These are phyloP conservation scores for Auricularia heimuer DNA, from an alignment of 768 basidiomycete genomes.

Conservation along the genomic window DNA sequence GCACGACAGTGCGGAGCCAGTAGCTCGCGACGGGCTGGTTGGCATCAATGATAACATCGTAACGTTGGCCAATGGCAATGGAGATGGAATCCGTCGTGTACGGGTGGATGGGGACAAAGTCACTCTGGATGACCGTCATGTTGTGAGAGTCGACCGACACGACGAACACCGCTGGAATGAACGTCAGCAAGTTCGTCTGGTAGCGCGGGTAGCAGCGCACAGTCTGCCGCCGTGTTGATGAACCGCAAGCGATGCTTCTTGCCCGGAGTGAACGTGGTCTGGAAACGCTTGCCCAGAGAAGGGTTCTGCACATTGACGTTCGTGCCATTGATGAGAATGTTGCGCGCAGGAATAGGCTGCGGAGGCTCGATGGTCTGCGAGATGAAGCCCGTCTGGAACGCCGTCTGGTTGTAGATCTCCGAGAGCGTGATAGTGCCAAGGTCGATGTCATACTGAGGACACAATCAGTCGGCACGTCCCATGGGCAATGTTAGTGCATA, in stretches of 20 bases:
- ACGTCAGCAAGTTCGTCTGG: neutral
- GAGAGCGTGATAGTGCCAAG: slow-evolving; percentile 70
- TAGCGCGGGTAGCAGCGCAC: neutral
- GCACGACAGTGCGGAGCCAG: neutral
- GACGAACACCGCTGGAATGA: neutral
- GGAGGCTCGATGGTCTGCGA: neutral
- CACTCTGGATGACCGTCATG: neutral
- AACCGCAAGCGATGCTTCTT: neutral
- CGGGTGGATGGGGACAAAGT: neutral
- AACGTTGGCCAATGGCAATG: neutral
- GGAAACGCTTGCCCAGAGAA: neutral
- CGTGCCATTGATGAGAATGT: neutral
- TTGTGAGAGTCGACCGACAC: neutral
- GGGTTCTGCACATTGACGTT: neutral
- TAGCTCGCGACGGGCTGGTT: neutral
- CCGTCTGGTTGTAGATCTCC: slow-evolving; percentile 54
- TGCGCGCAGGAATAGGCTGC: neutral
- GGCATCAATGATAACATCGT: neutral
- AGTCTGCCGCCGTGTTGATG: neutral
- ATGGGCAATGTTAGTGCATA: neutral
- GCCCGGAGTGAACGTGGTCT: neutral
- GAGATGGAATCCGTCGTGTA: neutral
- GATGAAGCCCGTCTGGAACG: neutral
- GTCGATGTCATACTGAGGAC: slow-evolving; percentile 51
- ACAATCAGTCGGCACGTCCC: slow-evolving; percentile 19